phyloP scores from a whole-genome alignment of 306 rosid species.

The Alnus glutinosa region DNA sequence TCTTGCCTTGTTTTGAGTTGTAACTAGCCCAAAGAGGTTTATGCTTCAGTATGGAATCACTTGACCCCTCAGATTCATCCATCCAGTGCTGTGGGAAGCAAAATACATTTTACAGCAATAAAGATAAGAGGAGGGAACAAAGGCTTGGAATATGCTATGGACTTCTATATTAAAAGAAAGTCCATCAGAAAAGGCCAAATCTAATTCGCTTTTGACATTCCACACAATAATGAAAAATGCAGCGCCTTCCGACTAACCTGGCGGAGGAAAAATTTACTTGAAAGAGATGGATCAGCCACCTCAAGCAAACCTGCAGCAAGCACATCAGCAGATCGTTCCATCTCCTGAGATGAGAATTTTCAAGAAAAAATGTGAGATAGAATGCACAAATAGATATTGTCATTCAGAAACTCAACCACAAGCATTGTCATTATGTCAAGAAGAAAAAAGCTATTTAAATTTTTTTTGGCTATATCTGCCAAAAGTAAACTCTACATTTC shows the following conservation, averaged over 20 bases:
- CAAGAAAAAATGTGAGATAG: slow-evolving; percentile 18
- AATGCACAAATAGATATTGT: slow-evolving; percentile 6
- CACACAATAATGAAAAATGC: background rate
- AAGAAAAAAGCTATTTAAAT: slow-evolving; percentile 14
- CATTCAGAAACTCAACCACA: slow-evolving; percentile 21
- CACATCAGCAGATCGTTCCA: slow-evolving; percentile 94
- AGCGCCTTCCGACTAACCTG: slow-evolving; percentile 44
- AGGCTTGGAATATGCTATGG: background rate
- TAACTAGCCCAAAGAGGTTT: slow-evolving; percentile 94
- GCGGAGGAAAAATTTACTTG: slow-evolving; percentile 81
- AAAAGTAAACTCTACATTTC: slow-evolving; percentile 7
- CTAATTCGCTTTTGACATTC: background rate
- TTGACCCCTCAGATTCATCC: slow-evolving; percentile 62
- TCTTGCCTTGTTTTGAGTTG: slow-evolving; percentile 53
- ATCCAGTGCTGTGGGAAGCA: slow-evolving; percentile 56
- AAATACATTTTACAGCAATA: slow-evolving; percentile 13
- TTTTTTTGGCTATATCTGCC: slow-evolving; percentile 13
- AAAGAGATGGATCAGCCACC: slow-evolving; percentile 92
- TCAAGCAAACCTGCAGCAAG: slow-evolving; percentile 99
- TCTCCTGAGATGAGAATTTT: slow-evolving; percentile 62
- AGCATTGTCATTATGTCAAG: slow-evolving; percentile 16
- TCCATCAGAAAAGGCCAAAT: background rate
- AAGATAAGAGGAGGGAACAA: slow-evolving; percentile 13
- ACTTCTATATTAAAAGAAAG: background rate
- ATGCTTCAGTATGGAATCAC: slow-evolving; percentile 87